Evolutionary conservation across 352 stramenopile genomes (phyloP).

Genomic region (Pythium apleroticum): DNA sequence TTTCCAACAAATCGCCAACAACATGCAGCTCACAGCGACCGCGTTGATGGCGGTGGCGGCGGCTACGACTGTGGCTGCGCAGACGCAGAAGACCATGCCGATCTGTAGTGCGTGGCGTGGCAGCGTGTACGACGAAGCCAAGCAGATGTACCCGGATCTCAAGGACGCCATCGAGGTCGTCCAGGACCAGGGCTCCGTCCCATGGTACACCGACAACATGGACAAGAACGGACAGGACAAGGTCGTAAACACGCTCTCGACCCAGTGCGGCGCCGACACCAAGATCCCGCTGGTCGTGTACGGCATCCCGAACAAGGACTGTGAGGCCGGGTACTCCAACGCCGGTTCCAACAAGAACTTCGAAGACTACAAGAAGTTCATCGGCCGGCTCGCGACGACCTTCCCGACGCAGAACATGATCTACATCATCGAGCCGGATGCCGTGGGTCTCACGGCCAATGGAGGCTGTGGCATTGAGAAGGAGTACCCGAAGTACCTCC

Average conservation of each 20-base stretch:
- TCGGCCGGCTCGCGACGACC: constrained; percentile 12
- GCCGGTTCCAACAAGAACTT: constrained; percentile 30
- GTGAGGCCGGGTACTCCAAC: constrained; percentile 30
- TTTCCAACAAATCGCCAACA: no score
- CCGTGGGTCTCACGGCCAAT: constrained; percentile 26
- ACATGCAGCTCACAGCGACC: background rate
- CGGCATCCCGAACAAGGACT: constrained; percentile 39
- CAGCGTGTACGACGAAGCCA: constrained; percentile 20
- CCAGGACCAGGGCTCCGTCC: constrained; percentile 18
- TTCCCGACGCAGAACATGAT: constrained; percentile 30
- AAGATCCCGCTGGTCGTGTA: constrained; percentile 35
- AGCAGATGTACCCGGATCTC: constrained; percentile 21
- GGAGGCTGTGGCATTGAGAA: constrained; percentile 20
- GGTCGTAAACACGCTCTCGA: constrained; percentile 8
- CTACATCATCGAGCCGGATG: constrained; percentile 39
- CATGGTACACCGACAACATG: constrained; percentile 34
- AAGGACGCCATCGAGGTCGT: constrained; percentile 21
- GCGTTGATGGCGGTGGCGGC: background rate
- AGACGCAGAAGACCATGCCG: constrained; percentile 11
- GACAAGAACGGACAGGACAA: background rate
- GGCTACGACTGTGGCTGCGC: background rate
- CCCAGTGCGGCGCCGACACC: constrained; percentile 12
- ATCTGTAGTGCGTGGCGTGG: constrained; percentile 18
- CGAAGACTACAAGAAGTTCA: constrained; percentile 31
- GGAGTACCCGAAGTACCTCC: constrained; percentile 28